Percentiles rank a stretch among this genome's conserved stretches.
These are phyloP conservation scores for Anethum foeniculum DNA, from an alignment of 140 eudicot genomes.

Conservation along the genomic window DNA sequence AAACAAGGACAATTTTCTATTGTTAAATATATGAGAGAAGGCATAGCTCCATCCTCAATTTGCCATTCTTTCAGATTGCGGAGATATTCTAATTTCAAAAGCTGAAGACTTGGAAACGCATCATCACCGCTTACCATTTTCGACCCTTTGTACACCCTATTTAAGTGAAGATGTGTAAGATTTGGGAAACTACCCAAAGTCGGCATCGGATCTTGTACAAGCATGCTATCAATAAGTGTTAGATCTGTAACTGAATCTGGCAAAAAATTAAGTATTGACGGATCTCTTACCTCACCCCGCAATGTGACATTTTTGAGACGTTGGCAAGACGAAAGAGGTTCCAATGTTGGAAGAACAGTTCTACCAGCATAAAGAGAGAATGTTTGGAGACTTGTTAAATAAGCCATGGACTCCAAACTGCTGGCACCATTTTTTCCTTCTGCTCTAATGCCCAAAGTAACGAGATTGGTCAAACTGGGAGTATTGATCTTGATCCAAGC, in stretches of 20 bases:
- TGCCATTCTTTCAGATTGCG: background rate
- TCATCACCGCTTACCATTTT: background rate
- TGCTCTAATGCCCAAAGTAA: background rate
- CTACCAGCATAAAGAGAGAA: background rate
- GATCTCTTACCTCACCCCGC: background rate
- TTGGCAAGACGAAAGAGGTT: background rate
- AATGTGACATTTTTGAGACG: background rate
- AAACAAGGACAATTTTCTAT: background rate
- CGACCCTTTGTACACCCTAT: background rate
- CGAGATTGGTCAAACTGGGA: background rate
- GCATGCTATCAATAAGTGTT: background rate
- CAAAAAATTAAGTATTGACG: background rate
- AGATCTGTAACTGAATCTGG: background rate
- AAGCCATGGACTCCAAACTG: background rate
- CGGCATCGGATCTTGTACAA: background rate
- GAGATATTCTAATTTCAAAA: background rate
- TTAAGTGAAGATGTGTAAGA: background rate
- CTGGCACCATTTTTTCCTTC: background rate
- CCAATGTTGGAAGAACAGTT: background rate
- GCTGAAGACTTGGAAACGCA: background rate
- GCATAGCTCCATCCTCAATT: background rate
- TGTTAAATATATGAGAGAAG: background rate
- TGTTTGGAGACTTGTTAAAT: background rate
- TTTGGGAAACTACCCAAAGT: background rate
- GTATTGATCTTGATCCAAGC: background rate